Percentiles rank a stretch among this genome's conserved stretches.
Evolutionary conservation across 2,329 filamentous ascomycete genomes (phyloP).

Genomic region (Ophiocordyceps camponoti-saundersi): DNA sequence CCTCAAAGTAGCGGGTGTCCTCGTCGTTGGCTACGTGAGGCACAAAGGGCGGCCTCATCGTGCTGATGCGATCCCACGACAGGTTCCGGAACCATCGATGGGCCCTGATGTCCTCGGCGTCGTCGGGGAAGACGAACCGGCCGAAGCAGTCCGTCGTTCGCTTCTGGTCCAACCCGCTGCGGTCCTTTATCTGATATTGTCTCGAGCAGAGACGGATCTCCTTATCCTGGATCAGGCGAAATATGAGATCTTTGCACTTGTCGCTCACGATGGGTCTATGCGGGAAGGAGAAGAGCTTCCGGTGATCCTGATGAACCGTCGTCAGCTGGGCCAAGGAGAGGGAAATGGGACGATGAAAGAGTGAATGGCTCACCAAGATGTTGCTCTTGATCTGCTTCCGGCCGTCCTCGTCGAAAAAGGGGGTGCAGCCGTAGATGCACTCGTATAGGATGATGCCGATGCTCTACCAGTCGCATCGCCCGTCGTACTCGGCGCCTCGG

Average conservation of each 20-base stretch:
- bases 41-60: slow-evolving; percentile 58
- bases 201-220: slow-evolving; percentile 60
- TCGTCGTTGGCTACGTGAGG: slow-evolving; percentile 52
- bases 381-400: slow-evolving; percentile 72
- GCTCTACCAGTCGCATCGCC: slow-evolving; percentile 93
- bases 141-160: slow-evolving; percentile 10
- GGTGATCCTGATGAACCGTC: slow-evolving; percentile 47
- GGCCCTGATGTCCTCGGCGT: slow-evolving; percentile 75
- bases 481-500: slow-evolving; percentile 48
- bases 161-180: slow-evolving; percentile 7
- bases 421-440: slow-evolving; percentile 82
- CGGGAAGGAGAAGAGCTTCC: slow-evolving; percentile 54
- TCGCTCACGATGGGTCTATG: slow-evolving; percentile 45
- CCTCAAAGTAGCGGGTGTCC: slow-evolving; percentile 82
- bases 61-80: slow-evolving; percentile 60
- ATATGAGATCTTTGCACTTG: slow-evolving; percentile 63
- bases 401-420: slow-evolving; percentile 65
- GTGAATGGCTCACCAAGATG: slow-evolving; percentile 63
- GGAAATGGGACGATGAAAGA: slow-evolving; percentile 1
- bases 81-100: slow-evolving; percentile 76
- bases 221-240: slow-evolving; percentile 54
- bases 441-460: slow-evolving; percentile 89
- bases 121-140: slow-evolving; percentile 62
- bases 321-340: neutral
- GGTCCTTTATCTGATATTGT: slow-evolving; percentile 54